These are phyloP conservation scores for Candida maesae DNA, from an alignment of 805 yeast species.

Conservation along the genomic window DNA sequence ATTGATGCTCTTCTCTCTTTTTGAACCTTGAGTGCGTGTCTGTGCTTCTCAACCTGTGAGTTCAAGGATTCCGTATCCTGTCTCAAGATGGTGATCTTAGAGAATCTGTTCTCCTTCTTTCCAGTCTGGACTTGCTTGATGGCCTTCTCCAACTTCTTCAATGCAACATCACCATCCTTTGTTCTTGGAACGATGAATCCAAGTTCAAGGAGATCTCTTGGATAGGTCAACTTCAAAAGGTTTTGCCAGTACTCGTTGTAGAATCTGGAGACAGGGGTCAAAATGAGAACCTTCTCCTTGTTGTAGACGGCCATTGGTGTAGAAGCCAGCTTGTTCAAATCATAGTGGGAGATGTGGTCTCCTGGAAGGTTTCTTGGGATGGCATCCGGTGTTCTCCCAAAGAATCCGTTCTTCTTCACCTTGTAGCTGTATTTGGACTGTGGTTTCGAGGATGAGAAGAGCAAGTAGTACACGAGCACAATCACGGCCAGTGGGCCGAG, in stretches of 20 bases:
- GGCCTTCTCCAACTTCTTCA: conserved; percentile 67
- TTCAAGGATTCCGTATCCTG: conserved; percentile 81
- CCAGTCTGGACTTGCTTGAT: conserved; percentile 68
- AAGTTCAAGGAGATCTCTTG: conserved; percentile 77
- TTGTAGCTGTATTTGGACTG: conserved; percentile 27
- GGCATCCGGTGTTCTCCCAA: conserved; percentile 46
- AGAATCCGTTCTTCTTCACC: conserved; percentile 26
- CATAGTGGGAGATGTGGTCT: conserved; percentile 78
- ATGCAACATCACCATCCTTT: conserved; percentile 74
- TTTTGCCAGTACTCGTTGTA: conserved; percentile 87
- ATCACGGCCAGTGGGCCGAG: conserved; percentile 45
- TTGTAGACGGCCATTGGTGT: conserved; percentile 69
- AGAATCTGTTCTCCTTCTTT: conserved; percentile 61
- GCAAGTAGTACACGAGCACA: conserved; percentile 38
- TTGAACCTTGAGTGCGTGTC: conserved; percentile 86
- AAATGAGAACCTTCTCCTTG: conserved; percentile 76
- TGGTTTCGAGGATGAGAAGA: conserved; percentile 34
- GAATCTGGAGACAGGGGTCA: conserved; percentile 89
- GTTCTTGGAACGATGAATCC: conserved; percentile 91
- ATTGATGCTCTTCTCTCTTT: conserved; percentile 84
- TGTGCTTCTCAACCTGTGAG: conserved; percentile 76
- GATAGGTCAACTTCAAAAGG: conserved; percentile 68
- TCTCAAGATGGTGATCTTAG: conserved; percentile 81
- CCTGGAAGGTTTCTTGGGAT: conserved; percentile 61
- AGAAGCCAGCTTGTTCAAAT: conserved; percentile 73